phyloP scores from a whole-genome alignment of 352 stramenopile species.

The Pythium rishiriense region DNA sequence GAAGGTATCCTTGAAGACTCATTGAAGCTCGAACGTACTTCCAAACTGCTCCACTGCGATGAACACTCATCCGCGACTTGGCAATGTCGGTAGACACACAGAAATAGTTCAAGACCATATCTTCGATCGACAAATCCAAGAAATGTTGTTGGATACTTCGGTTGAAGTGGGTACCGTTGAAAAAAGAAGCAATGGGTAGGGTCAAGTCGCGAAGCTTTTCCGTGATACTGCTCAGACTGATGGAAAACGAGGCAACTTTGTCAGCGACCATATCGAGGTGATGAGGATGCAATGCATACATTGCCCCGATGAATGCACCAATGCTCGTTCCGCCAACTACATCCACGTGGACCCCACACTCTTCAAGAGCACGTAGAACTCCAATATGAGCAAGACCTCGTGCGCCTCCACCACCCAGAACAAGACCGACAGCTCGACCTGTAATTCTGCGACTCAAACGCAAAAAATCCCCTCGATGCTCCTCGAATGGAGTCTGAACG shows the following conservation, averaged over 20 bases:
- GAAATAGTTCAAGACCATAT: constrained; percentile 93
- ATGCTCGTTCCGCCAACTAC: constrained; percentile 93
- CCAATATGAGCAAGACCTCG: constrained; percentile 94
- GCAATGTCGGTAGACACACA: constrained; percentile 93
- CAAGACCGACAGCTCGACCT: constrained; percentile 91
- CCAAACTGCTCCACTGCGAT: constrained; percentile 85
- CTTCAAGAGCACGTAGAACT: constrained; percentile 90
- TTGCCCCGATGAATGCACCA: constrained; percentile 80
- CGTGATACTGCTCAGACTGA: constrained; percentile 64
- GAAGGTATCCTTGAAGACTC: constrained; percentile 91
- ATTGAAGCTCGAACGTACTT: constrained; percentile 92
- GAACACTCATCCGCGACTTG: constrained; percentile 84
- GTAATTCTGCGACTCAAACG: constrained; percentile 91
- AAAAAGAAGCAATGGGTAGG: constrained; percentile 88
- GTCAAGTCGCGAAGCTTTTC: constrained; percentile 86
- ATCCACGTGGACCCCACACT: constrained; percentile 92
- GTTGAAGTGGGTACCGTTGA: constrained; percentile 88
- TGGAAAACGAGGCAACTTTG: constrained; percentile 60
- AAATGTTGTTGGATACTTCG: constrained; percentile 68
- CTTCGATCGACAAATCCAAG: constrained; percentile 80
- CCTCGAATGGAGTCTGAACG: constrained; percentile 75
- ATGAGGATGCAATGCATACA: constrained; percentile 80
- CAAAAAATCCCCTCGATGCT: constrained; percentile 74
- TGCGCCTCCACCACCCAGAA: constrained; percentile 93
- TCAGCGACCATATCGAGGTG: constrained; percentile 55